Evolutionary conservation across 2,329 filamentous ascomycete genomes (phyloP), one percentile per base, ranked within the genome.

Genomic region (Teratosphaeria destructans): DNA sequence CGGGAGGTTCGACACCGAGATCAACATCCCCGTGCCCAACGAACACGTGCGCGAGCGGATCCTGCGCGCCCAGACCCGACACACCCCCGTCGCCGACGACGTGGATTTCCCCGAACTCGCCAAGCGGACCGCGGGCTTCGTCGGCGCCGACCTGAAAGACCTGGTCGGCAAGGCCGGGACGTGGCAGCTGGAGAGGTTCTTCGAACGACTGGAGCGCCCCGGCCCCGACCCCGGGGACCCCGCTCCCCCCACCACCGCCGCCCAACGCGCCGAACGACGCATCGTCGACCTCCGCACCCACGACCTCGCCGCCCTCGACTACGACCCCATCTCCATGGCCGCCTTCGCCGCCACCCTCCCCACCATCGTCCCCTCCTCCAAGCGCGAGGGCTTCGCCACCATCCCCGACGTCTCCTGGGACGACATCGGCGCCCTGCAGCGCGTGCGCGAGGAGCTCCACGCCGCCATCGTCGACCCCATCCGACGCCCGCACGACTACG

Each of bases 401-500:
- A 90, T 97, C 53, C 94, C 94, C 7, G 87, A 92, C 71, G 93
- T 94, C 5, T 96, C 90, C 0, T 99, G 94, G 90, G 80, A 85
- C 54, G 88, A 97, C 69, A 91, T 99, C 57, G 94, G 94, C 61
- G 93, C 93, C 6, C 81, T 99, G 14, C 77, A 83, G 53, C 79
- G 80, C n/a, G 85, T 95, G 4, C 89, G 93, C 43, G 83, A 90
- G 60, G 87, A 94, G 71, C 85, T 99, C 5, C 81, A 88, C 66
- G 85, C 86, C 69, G 90, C 90, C 53, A 95, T 99, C 68, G 90
- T 97, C 52, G 86, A 90, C 23, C 92, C 92, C 1, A 97, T 99
- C 75, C 85, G 87, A 65, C 79, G 88, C 58, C 94, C 94, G 0
- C 85, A 89, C 37, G 78, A 86, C 52, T 97, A 93, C 73, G 82